Evolutionary conservation across 2,329 filamentous ascomycete species (phyloP).

Genomic region (Emergomyces pasteurianus): DNA sequence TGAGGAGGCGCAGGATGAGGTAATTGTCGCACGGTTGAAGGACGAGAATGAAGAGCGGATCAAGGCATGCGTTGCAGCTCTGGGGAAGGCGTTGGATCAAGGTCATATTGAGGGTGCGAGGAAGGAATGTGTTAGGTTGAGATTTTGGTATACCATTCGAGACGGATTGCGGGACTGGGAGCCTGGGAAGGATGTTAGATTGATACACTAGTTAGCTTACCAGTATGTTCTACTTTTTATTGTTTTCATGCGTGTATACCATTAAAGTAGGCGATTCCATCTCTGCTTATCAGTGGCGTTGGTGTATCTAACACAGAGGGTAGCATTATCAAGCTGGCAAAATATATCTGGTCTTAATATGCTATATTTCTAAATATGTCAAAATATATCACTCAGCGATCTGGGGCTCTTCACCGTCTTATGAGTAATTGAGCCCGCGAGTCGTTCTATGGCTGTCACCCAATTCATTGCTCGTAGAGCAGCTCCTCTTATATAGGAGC

Average conservation of each 20-base stretch:
- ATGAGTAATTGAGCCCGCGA: not conserved
- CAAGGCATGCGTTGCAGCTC: slow-evolving; percentile 44
- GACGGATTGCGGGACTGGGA: slow-evolving; percentile 78
- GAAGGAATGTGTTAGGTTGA: slow-evolving; percentile 60
- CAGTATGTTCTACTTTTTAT: not conserved
- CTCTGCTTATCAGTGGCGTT: not conserved
- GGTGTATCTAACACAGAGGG: not conserved
- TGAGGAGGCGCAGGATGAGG: slow-evolving; percentile 53
- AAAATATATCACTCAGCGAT: not conserved
- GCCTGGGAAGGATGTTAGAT: slow-evolving; percentile 47
- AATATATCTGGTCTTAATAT: not conserved
- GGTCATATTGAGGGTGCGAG: slow-evolving; percentile 57
- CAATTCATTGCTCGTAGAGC: not conserved
- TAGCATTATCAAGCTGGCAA: not conserved
- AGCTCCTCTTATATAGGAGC: not conserved
- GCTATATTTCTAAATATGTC: not conserved
- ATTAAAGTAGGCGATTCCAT: not conserved
- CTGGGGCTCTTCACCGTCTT: not conserved
- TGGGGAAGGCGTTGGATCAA: slow-evolving; percentile 54
- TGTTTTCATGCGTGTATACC: not conserved
- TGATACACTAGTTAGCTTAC: slow-evolving; percentile 37
- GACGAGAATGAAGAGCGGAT: slow-evolving; percentile 58
- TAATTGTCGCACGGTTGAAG: slow-evolving; percentile 53
- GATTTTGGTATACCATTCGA: slow-evolving; percentile 84
- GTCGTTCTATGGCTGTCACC: not conserved